These are phyloP conservation scores for Ensete ventricosum DNA, from an alignment of 176 grass and related monocot species.

Conservation along the genomic window DNA sequence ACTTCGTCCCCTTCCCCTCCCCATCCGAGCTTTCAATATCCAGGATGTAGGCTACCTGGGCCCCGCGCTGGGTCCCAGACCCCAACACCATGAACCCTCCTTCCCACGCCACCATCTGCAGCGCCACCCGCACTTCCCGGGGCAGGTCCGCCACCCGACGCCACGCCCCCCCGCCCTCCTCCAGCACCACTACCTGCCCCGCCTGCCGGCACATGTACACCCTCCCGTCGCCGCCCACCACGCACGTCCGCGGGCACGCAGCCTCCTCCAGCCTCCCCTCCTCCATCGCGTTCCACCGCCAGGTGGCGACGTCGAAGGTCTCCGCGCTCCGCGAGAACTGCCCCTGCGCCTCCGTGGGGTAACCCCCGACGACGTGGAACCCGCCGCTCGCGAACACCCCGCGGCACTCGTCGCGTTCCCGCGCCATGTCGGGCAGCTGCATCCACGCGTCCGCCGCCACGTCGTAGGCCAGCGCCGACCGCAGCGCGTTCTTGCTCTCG, in stretches of 20 bases:
- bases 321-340: slow-evolving; percentile 46
- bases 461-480: slow-evolving; percentile 63
- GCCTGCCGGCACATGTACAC: slow-evolving; percentile 57
- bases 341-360: slow-evolving; percentile 67
- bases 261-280: slow-evolving; percentile 36
- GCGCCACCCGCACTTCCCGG: slow-evolving; percentile 32
- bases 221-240: slow-evolving; percentile 12
- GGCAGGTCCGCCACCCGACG: slow-evolving; percentile 47
- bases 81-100: slow-evolving; percentile 50
- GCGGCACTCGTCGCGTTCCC: slow-evolving; percentile 69
- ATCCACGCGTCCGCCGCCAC: slow-evolving; percentile 44
- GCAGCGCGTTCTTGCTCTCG: slow-evolving; percentile 83
- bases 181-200: slow-evolving; percentile 33
- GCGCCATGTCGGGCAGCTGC: slow-evolving; percentile 57
- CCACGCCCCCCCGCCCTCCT: slow-evolving; percentile 26
- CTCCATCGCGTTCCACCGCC: slow-evolving; percentile 28
- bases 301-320: slow-evolving; percentile 40
- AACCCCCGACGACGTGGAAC: slow-evolving; percentile 73
- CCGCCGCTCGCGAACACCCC: slow-evolving; percentile 42
- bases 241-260: slow-evolving; percentile 41
- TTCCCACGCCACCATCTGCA: slow-evolving; percentile 23
- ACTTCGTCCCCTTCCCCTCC: slow-evolving; percentile 22
- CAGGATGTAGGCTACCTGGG: slow-evolving; percentile 39
- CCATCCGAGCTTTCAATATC: slow-evolving; percentile 11
- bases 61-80: slow-evolving; percentile 41